Conservation (phyloP, 1,284 basidiomycete species). For the Peniophora sp. region DNA sequence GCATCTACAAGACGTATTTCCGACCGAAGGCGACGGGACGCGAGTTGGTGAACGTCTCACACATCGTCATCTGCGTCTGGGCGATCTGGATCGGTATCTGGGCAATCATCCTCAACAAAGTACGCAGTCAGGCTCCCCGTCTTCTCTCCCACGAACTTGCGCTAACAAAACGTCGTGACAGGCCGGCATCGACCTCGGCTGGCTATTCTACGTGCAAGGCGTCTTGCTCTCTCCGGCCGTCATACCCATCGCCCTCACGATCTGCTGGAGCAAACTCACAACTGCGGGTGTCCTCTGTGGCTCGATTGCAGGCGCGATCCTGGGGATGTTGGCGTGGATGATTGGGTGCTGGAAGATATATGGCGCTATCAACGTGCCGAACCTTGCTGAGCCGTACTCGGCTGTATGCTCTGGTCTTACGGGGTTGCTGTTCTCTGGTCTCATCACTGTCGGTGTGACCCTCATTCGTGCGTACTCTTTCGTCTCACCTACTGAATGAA, state of each 20-base stretch:
- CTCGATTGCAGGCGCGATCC: slow-evolving; percentile 31
- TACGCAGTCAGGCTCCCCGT: not conserved
- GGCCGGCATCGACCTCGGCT: slow-evolving; percentile 37
- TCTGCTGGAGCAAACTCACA: slow-evolving; percentile 40
- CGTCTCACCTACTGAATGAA: no score
- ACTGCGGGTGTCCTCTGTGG: slow-evolving; percentile 32
- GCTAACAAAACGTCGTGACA: not conserved
- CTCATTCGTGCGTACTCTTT: slow-evolving; percentile 28
- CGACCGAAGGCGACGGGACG: slow-evolving; percentile 52
- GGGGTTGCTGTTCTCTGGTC: slow-evolving; percentile 35
- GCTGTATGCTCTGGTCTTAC: slow-evolving; percentile 39
- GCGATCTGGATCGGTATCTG: slow-evolving; percentile 51
- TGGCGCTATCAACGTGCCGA: slow-evolving; percentile 34
- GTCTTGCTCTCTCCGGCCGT: slow-evolving; percentile 24
- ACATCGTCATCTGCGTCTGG: slow-evolving; percentile 50
- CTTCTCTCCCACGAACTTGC: not conserved
- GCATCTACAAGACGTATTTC: slow-evolving; percentile 60
- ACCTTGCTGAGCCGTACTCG: slow-evolving; percentile 38
- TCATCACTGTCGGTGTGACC: slow-evolving; percentile 33
- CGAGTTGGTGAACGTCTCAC: slow-evolving; percentile 53
- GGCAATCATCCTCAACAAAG: slow-evolving; percentile 32
- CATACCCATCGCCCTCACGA: slow-evolving; percentile 38
- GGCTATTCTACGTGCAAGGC: slow-evolving; percentile 43
- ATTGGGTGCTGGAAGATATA: slow-evolving; percentile 43
- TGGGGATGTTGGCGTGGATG: slow-evolving; percentile 45